These are phyloP conservation scores for Ogataea salicorniae DNA, from an alignment of 805 yeast species.

Conservation along the genomic window DNA sequence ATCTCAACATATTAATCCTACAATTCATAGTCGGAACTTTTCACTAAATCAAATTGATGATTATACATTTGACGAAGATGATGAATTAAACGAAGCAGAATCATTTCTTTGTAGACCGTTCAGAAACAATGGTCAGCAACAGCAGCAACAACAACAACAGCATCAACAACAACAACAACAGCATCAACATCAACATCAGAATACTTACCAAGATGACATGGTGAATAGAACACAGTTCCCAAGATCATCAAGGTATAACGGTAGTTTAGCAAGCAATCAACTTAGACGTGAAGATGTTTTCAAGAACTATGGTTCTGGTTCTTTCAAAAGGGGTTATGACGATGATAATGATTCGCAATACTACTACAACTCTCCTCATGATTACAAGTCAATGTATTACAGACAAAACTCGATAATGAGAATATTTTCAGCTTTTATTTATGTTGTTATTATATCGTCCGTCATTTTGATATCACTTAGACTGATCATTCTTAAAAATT, in stretches of 20 bases:
- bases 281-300: conserved; percentile 4
- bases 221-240: too few species aligned
- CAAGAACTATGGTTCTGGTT: conserved; percentile 10
- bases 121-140: background rate
- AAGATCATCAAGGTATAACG: too few species aligned
- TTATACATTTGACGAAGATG: conserved; percentile 17
- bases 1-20: background rate
- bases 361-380: conserved; percentile 28
- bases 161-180: background rate
- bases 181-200: background rate
- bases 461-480: conserved; percentile 11
- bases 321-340: conserved; percentile 12
- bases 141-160: too few species aligned
- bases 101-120: conserved; percentile 19
- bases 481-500: conserved; percentile 23
- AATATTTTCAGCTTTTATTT: conserved; percentile 12
- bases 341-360: conserved; percentile 11
- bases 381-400: conserved; percentile 26
- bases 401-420: conserved; percentile 20
- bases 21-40: conserved; percentile 3
- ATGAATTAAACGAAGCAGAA: conserved; percentile 22
- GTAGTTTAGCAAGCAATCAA: background rate
- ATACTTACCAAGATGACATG: too few species aligned
- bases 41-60: conserved; percentile 16
- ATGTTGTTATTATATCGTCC: conserved; percentile 7